phyloP scores from a whole-genome alignment of 768 basidiomycete genomes.

The Suillus ampliporus region DNA sequence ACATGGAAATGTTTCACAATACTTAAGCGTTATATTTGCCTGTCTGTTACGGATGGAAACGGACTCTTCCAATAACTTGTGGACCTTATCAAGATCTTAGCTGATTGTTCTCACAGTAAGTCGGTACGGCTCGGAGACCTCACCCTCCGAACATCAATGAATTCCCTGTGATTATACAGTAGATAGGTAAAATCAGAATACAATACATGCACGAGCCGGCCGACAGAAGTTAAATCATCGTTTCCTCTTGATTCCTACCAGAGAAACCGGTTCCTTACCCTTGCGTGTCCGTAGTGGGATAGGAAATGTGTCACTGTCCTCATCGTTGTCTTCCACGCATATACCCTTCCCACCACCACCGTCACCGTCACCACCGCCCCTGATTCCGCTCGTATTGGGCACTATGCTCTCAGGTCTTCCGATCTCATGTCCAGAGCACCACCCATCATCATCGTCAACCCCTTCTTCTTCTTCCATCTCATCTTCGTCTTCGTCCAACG shows the following conservation, averaged over 20 bases:
- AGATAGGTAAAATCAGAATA: constrained; percentile 14
- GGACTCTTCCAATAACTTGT: constrained; percentile 16
- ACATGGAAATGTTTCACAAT: constrained; percentile 12
- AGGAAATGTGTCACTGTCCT: constrained; percentile 73
- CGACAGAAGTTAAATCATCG: constrained; percentile 44
- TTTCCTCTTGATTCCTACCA: constrained; percentile 67
- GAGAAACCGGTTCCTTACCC: constrained; percentile 54
- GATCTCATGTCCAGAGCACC: constrained; percentile 56
- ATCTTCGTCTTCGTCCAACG: constrained; percentile 62
- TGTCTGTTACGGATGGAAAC: constrained; percentile 24
- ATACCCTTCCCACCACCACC: constrained; percentile 31
- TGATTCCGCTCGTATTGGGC: constrained; percentile 67
- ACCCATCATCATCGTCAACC: constrained; percentile 46
- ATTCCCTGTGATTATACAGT: constrained; percentile 21
- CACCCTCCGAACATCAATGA: constrained; percentile 10
- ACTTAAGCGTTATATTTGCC: constrained; percentile 1
- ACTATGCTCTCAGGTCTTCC: constrained; percentile 55
- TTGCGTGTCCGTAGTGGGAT: constrained; percentile 73
- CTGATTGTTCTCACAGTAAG: constrained; percentile 28
- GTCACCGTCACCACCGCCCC: constrained; percentile 42
- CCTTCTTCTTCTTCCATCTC: constrained; percentile 44
- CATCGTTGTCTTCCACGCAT: constrained; percentile 61
- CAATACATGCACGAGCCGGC: constrained; percentile 7
- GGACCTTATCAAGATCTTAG: constrained; percentile 6
- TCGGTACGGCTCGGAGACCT: constrained; percentile 23